These are phyloP conservation scores for Pseudocercospora pini-densiflorae DNA, from an alignment of 2,329 filamentous ascomycete genomes.

Conservation along the genomic window DNA sequence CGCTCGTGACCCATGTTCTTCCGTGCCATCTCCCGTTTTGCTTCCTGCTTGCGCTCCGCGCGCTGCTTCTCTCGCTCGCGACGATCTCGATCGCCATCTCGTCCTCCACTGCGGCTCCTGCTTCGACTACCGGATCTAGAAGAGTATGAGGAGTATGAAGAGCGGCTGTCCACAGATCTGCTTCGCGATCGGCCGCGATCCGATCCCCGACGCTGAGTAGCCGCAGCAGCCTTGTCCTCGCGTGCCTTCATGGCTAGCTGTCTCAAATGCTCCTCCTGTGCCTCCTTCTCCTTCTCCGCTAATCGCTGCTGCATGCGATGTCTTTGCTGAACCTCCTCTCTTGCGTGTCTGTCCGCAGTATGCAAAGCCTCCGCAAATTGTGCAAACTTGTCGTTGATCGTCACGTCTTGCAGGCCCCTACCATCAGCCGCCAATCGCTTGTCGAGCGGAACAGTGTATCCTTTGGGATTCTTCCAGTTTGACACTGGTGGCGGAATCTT, in stretches of 20 bases:
- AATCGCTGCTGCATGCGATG: constrained; percentile 94
- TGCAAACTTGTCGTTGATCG: constrained; percentile 98
- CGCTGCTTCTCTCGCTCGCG: constrained; percentile 78
- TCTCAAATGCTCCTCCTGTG: constrained; percentile 91
- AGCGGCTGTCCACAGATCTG: constrained; percentile 37
- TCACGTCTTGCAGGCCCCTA: constrained; percentile 85
- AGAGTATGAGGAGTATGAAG: constrained; percentile 48
- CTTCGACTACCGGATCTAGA: constrained; percentile 31
- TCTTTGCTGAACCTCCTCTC: constrained; percentile 92
- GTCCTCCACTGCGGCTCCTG: constrained; percentile 44
- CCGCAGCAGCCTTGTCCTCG: constrained; percentile 63
- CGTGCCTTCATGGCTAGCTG: constrained; percentile 88
- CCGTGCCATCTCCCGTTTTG: constrained; percentile 88
- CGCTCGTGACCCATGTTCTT: constrained; percentile 95
- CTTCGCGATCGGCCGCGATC: constrained; percentile 36
- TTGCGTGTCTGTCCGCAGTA: constrained; percentile 90
- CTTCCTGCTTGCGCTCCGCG: constrained; percentile 76
- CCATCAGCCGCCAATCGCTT: constrained; percentile 95
- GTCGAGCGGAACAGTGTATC: constrained; percentile 93
- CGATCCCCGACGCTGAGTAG: constrained; percentile 50
- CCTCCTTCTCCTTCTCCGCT: constrained; percentile 92
- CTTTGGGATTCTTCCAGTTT: constrained; percentile 99
- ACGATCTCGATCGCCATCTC: constrained; percentile 57
- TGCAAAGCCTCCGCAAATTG: constrained; percentile 94
- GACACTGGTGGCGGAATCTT: constrained; percentile 87